Evolutionary conservation across 257 asterid species (phyloP), one percentile per base, ranked within the genome.

Genomic region (Lycium barbarum): DNA sequence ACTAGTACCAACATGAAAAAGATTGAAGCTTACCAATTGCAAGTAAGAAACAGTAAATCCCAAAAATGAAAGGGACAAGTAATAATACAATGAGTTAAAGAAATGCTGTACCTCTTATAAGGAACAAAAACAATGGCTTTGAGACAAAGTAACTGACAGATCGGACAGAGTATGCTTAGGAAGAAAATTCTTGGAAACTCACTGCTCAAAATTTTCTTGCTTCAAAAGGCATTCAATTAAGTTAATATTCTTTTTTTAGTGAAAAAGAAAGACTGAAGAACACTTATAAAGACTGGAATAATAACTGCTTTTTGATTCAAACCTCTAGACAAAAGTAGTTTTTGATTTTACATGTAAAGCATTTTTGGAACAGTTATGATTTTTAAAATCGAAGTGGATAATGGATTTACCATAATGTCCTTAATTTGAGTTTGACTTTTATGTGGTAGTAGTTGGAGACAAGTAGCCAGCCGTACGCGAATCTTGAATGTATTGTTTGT

Each of bases 111-210:
- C 86, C 83, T 59, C 47, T 63, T 26, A 43, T 62, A 79, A 10
- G 89, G 81, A 79, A 87, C 83, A 87, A 55, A 86, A 85, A 85
- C 68, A 76, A 51, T 89, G 90, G 93, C 90, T 93, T 93, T 83
- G 83, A 80, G 82, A 81, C 35, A 85, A 93, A 91, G 91, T 90
- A 82, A 92, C 88, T 76, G 22, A 40, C 53, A 51, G 71, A 22
- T 79, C 22, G 54, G 9, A 61, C 79, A 17, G 22, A 20, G 9
- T 80, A 76, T 22, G 36, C n/a, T 53, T 38, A 35, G 36, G 2
- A 40, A 40, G 78, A 59, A 62, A 72, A 71, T 74, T 74, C 55
- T 72, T 59, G 74, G 76, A 40, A 58, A 17, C 65, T 18, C 53
- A 57, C 72, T 26, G 78, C 26, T 6, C 22, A 53, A 58, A 53